Evolutionary conservation across 768 basidiomycete genomes (phyloP).

Genomic region (Collybiopsis luxurians): DNA sequence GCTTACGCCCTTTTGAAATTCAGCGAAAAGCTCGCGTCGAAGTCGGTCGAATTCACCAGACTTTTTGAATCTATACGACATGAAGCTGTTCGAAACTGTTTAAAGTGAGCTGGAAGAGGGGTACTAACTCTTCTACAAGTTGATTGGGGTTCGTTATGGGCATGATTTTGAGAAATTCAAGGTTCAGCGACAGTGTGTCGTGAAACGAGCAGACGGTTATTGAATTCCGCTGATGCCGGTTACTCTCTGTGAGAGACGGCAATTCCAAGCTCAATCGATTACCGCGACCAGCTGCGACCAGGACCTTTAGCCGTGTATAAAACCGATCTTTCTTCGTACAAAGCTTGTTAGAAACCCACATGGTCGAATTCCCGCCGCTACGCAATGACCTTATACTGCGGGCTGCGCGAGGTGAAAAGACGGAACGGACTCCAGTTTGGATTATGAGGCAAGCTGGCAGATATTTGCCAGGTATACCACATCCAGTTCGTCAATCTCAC

Average conservation of each 20-base stretch:
- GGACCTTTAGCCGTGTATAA: too few relatives aligned
- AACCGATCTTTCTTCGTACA: too few relatives aligned
- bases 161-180: too few relatives aligned
- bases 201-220: too few relatives aligned
- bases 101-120: not conserved
- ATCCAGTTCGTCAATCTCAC: slow-evolving; percentile 10
- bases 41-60: slow-evolving; percentile 77
- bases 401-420: slow-evolving; percentile 84
- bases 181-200: too few relatives aligned
- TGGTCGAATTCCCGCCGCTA: slow-evolving; percentile 63
- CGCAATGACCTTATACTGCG: slow-evolving; percentile 87
- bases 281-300: too few relatives aligned
- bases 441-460: slow-evolving; percentile 97
- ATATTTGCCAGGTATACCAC: slow-evolving; percentile 80
- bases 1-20: slow-evolving; percentile 62
- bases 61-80: slow-evolving; percentile 63
- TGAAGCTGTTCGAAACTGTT: slow-evolving; percentile 3
- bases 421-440: slow-evolving; percentile 95
- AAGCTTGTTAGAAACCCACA: too few relatives aligned
- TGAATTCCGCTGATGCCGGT: too few relatives aligned
- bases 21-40: slow-evolving; percentile 57
- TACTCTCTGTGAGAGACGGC: too few relatives aligned
- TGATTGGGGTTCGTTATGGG: slow-evolving; percentile 55
- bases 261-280: too few relatives aligned
- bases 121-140: slow-evolving; percentile 61